phyloP scores from a whole-genome alignment of 768 basidiomycete genomes.

The Mycena chlorophos region DNA sequence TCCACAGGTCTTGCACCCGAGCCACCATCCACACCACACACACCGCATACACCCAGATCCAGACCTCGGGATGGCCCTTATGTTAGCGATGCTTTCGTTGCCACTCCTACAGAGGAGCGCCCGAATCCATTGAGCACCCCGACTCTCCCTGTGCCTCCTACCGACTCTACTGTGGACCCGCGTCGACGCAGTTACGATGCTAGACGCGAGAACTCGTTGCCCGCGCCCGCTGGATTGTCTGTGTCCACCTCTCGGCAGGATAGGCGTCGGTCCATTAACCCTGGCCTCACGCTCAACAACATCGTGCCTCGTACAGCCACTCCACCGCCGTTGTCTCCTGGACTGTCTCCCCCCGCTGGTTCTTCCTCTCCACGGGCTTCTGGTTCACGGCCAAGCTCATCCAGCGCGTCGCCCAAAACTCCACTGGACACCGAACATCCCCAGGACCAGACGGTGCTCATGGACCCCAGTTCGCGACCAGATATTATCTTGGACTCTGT shows the following conservation, averaged over 20 bases:
- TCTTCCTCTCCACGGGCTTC: conserved; percentile 35
- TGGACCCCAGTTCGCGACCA: conserved; percentile 38
- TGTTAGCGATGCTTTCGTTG: conserved; percentile 39
- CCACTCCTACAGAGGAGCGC: conserved; percentile 16
- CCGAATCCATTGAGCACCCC: conserved; percentile 36
- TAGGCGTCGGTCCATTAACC: conserved; percentile 53
- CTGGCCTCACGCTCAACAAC: conserved; percentile 39
- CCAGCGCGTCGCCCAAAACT: conserved; percentile 38
- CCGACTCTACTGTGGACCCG: conserved; percentile 26
- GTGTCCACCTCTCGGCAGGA: conserved; percentile 41
- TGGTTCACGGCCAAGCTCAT: conserved; percentile 27
- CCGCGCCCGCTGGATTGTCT: conserved; percentile 30
- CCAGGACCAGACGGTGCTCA: conserved; percentile 43
- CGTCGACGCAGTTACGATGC: conserved; percentile 47
- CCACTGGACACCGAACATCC: conserved; percentile 34
- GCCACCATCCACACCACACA: conserved; percentile 2
- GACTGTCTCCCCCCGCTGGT: conserved; percentile 34
- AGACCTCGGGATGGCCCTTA: conserved; percentile 30
- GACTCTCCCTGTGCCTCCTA: conserved; percentile 41
- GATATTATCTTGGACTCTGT: conserved; percentile 28
- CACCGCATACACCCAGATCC: conserved; percentile 11
- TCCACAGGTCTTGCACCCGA: conserved; percentile 15
- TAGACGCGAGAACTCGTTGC: conserved; percentile 31
- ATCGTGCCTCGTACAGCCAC: conserved; percentile 28
- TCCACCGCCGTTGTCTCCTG: conserved; percentile 26